phyloP scores from a whole-genome alignment of 768 basidiomycete species.

The Boletus sp. region DNA sequence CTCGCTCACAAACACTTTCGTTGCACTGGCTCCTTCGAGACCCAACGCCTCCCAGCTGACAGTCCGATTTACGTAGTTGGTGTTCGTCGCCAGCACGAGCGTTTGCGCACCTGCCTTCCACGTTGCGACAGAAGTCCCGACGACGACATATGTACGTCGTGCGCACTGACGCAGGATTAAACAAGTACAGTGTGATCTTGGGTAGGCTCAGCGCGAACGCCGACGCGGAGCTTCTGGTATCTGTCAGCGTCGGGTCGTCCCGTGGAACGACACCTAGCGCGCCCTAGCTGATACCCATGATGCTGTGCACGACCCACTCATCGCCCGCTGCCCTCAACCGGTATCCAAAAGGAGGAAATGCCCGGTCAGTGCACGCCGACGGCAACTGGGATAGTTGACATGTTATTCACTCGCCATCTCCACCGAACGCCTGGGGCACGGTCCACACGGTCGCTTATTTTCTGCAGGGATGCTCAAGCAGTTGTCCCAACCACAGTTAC shows the following conservation, averaged over 20 bases:
- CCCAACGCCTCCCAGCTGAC: conserved; percentile 34
- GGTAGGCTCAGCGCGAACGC: conserved; percentile 44
- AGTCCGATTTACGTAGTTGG: conserved; percentile 37
- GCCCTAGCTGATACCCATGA: conserved; percentile 70
- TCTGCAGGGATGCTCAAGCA: conserved; percentile 49
- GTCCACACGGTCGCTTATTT: conserved; percentile 61
- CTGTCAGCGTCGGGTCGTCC: conserved; percentile 50
- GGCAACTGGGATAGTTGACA: background rate
- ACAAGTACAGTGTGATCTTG: conserved; percentile 45
- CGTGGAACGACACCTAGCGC: conserved; percentile 50
- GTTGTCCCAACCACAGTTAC: conserved; percentile 71
- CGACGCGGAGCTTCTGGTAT: conserved; percentile 53
- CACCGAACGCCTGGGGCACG: conserved; percentile 76
- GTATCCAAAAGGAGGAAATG: conserved; percentile 34
- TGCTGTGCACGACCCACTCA: conserved; percentile 64
- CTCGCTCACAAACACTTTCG: conserved; percentile 16
- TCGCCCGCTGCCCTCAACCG: conserved; percentile 63
- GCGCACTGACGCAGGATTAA: conserved; percentile 39
- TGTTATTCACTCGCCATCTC: conserved; percentile 21
- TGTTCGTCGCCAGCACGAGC: conserved; percentile 51
- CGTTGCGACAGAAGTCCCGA: conserved; percentile 47
- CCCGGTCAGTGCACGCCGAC: background rate
- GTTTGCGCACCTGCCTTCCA: conserved; percentile 44
- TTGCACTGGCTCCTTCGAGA: conserved; percentile 5
- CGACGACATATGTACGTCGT: conserved; percentile 37